Evolutionary conservation across 2,329 filamentous ascomycete genomes (phyloP).

Genomic region (Hysterium pulicare): DNA sequence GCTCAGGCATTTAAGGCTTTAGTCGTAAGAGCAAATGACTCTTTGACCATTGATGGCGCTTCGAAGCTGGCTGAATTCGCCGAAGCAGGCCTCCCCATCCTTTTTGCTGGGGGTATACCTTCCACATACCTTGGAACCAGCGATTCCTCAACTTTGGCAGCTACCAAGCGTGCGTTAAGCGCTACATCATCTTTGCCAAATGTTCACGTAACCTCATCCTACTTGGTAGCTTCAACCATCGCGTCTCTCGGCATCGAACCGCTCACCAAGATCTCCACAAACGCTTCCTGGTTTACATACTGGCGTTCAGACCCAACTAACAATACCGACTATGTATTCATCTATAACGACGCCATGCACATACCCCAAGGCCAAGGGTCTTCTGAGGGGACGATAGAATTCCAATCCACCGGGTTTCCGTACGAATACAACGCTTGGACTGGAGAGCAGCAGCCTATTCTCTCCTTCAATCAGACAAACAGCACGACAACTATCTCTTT

Average conservation of each 20-base stretch:
- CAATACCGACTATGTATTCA: slow-evolving; percentile 35
- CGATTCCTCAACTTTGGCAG: neutral
- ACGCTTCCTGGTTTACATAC: slow-evolving; percentile 27
- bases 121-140: slow-evolving; percentile 7
- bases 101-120: slow-evolving; percentile 28
- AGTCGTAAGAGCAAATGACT: slow-evolving; percentile 25
- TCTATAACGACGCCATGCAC: slow-evolving; percentile 38
- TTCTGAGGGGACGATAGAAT: slow-evolving; percentile 10
- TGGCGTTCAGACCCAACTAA: slow-evolving; percentile 31
- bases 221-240: slow-evolving; percentile 9
- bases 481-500: slow-evolving; percentile 30
- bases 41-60: slow-evolving; percentile 36
- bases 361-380: slow-evolving; percentile 4
- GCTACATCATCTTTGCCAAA: slow-evolving; percentile 5
- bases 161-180: slow-evolving; percentile 3
- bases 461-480: slow-evolving; percentile 28
- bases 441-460: slow-evolving; percentile 32
- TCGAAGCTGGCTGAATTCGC: slow-evolving; percentile 36
- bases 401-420: slow-evolving; percentile 22
- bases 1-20: slow-evolving; percentile 44
- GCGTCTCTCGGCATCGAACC: slow-evolving; percentile 9
- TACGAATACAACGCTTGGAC: slow-evolving; percentile 46
- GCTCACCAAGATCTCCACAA: slow-evolving; percentile 8
- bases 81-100: slow-evolving; percentile 40
- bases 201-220: slow-evolving; percentile 11